Evolutionary conservation across 495 filamentous ascomycete genomes (phyloP), one percentile per base, ranked within the genome.

Genomic region (Parachaetomium inaequale): DNA sequence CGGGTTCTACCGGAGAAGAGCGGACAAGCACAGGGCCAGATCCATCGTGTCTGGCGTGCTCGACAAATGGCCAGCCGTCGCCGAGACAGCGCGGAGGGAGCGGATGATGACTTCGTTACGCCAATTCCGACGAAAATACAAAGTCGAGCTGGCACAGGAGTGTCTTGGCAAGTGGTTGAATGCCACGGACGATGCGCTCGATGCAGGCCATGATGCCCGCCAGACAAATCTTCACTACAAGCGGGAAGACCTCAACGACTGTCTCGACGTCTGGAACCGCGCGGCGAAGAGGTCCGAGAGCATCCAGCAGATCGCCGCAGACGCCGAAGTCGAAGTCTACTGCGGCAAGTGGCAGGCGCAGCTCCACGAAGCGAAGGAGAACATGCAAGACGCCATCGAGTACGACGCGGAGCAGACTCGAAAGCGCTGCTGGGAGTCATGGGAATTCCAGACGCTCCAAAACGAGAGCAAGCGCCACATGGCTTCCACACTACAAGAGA

Each of bases 381-480:
- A 60, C 46, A 42, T 42, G 46, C 53, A 63, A 43, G 70, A 72
- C 12, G 72, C 72, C 14, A 26, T 63, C 26, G 63, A 75, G 31
- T 67, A 61, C 38, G 73, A 73, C 55, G 53, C 54, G 0, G 66
- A 67, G 19, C 47, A 63, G 26, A 66, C 54, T 3, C 58, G 66
- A 3, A 54, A 29, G 8, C 25, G 31, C 4, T 67, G 63, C 42
- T 65, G 61, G 63, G 57, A 64, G 25, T 51, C 28, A 11, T 74
- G 71, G 71, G 73, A 73, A 42, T 69, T 70, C n/a, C 63, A 75
- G 36, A 50, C 51, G 2, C 58, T 75, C 4, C 71, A 74, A 58
- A 40, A 63, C 8, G 49, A 57, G n/a, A 58, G 66, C 25, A 61
- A 57, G 21, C 54, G 58, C 11, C 61, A 62, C 28, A 65, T 68